phyloP scores from a whole-genome alignment of 2,329 filamentous ascomycete species.

The Epichloe hybrida region DNA sequence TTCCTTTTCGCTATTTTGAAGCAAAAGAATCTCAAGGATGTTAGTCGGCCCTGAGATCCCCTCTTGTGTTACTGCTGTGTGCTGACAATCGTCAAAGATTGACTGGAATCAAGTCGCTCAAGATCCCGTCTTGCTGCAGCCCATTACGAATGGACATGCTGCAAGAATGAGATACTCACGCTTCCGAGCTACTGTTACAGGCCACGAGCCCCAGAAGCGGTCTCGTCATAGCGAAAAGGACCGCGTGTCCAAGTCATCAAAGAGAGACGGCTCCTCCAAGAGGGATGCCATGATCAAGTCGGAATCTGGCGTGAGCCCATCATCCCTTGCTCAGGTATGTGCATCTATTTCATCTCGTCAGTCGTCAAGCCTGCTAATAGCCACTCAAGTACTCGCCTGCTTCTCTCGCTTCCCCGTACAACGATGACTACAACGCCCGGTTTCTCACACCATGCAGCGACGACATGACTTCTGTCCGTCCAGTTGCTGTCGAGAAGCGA shows the following conservation, averaged over 20 bases:
- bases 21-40: constrained; percentile 48
- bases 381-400: constrained; percentile 21
- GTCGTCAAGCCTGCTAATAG: not conserved
- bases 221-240: constrained; percentile 28
- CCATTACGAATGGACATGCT: constrained; percentile 46
- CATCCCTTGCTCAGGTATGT: constrained; percentile 18
- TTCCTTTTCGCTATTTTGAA: constrained; percentile 46
- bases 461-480: constrained; percentile 24
- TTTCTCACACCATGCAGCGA: constrained; percentile 44
- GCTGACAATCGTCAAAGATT: constrained; percentile 27
- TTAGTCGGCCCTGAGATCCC: constrained; percentile 22
- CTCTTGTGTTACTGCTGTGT: not conserved
- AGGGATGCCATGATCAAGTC: constrained; percentile 27
- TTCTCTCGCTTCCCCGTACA: constrained; percentile 24
- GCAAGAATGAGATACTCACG: constrained; percentile 47
- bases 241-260: constrained; percentile 31
- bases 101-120: constrained; percentile 45
- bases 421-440: constrained; percentile 24
- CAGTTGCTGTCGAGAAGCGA: constrained; percentile 16
- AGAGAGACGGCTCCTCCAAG: constrained; percentile 19
- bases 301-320: constrained; percentile 19
- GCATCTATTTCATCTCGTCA: not conserved
- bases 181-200: constrained; percentile 33
- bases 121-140: constrained; percentile 37
- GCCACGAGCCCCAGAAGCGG: constrained; percentile 34